phyloP scores from a whole-genome alignment of 768 basidiomycete species.

The Kwoniella shandongensis region DNA sequence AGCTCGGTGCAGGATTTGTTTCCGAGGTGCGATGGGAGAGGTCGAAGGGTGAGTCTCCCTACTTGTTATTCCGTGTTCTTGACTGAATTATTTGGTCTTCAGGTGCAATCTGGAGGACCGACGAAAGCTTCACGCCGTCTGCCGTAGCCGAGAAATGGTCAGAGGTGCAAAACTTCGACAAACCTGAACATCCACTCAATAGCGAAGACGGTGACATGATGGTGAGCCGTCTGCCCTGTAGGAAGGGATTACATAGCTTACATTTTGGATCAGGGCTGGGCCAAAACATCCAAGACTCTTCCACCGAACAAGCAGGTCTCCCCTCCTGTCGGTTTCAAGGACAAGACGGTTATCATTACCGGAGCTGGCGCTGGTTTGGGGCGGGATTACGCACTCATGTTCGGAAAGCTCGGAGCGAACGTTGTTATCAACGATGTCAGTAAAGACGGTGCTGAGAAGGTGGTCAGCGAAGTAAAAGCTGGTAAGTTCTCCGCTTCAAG shows the following conservation, averaged over 20 bases:
- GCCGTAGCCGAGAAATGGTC: constrained; percentile 86
- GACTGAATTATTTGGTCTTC: not conserved
- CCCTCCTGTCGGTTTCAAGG: constrained; percentile 74
- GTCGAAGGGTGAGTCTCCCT: constrained; percentile 63
- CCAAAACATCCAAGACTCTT: constrained; percentile 65
- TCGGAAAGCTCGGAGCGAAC: constrained; percentile 86
- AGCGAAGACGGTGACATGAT: constrained; percentile 60
- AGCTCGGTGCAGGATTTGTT: constrained; percentile 88
- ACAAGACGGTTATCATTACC: constrained; percentile 88
- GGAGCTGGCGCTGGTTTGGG: constrained; percentile 95
- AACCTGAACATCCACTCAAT: constrained; percentile 65
- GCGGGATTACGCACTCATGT: constrained; percentile 87
- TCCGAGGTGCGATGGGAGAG: constrained; percentile 93
- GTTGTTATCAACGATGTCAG: constrained; percentile 94
- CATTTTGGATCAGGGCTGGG: constrained; percentile 57
- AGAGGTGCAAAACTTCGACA: constrained; percentile 75
- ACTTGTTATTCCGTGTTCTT: not conserved
- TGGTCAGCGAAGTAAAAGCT: constrained; percentile 81
- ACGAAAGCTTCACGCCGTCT: constrained; percentile 86
- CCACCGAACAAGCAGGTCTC: constrained; percentile 68
- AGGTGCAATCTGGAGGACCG: constrained; percentile 77
- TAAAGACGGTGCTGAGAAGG: constrained; percentile 75
- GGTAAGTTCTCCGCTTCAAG: constrained; percentile 56
- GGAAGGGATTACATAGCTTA: not conserved
- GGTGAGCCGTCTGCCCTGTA: constrained; percentile 23